Percentiles rank a stretch among this genome's conserved stretches.
Conservation (phyloP, 2,329 filamentous ascomycete species). For the Alternaria conjuncta region DNA sequence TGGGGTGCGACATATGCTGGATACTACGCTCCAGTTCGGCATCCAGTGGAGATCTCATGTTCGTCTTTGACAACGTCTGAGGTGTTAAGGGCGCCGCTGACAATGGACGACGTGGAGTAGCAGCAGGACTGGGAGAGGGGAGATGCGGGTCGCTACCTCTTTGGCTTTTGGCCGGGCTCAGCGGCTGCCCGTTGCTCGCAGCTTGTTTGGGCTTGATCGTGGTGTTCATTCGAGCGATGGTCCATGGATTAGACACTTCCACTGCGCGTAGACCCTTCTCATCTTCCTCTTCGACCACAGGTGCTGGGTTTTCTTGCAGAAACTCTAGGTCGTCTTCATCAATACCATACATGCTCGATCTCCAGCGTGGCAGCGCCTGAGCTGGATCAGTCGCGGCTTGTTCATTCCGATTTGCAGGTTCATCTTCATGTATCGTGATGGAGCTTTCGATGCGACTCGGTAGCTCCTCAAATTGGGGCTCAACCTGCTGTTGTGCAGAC, state of each 20-base stretch:
- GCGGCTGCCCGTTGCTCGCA: conserved; percentile 24
- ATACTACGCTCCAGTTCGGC: conserved; percentile 16
- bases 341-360: conserved; percentile 49
- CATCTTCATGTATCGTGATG: background rate
- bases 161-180: conserved; percentile 33
- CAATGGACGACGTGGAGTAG: background rate
- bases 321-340: conserved; percentile 45
- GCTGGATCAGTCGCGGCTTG: background rate
- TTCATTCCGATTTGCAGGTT: background rate
- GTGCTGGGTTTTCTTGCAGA: conserved; percentile 18
- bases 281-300: conserved; percentile 29
- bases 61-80: conserved; percentile 17
- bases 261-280: conserved; percentile 41
- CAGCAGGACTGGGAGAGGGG: conserved; percentile 14
- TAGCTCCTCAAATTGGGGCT: background rate
- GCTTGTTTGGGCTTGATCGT: conserved; percentile 22
- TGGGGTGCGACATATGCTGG: background rate
- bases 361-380: conserved; percentile 31
- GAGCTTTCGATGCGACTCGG: background rate
- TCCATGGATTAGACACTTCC: conserved; percentile 57
- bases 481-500: conserved; percentile 1
- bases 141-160: background rate
- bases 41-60: background rate
- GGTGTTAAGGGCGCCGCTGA: conserved; percentile 22
- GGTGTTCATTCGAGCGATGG: conserved; percentile 56